Conservation (phyloP, 176 grass and related monocot species). For the Oryza glaberrima region DNA sequence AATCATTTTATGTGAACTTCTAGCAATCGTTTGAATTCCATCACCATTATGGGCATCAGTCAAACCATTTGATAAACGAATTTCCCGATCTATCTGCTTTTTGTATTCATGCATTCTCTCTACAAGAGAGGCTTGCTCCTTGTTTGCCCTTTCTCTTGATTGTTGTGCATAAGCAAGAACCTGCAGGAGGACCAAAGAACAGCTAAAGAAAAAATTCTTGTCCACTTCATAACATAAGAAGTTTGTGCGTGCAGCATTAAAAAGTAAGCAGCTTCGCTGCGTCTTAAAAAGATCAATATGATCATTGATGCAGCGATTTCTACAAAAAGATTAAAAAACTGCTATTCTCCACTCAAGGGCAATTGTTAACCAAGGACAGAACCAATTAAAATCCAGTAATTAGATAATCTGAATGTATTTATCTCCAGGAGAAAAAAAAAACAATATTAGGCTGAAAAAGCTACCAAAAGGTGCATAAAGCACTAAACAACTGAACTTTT, state of each 20-base stretch:
- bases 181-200: slow-evolving; percentile 47
- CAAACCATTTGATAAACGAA: slow-evolving; percentile 69
- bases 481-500: slow-evolving; percentile 11
- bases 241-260: slow-evolving; percentile 25
- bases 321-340: too few species aligned
- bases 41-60: slow-evolving; percentile 73
- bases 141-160: slow-evolving; percentile 85
- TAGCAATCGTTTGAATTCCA: slow-evolving; percentile 72
- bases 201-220: slow-evolving; percentile 24
- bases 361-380: background rate
- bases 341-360: background rate
- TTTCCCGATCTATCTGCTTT: slow-evolving; percentile 87
- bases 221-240: slow-evolving; percentile 24
- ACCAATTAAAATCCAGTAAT: slow-evolving; percentile 6
- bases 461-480: slow-evolving; percentile 7
- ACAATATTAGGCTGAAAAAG: background rate
- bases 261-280: slow-evolving; percentile 18
- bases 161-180: slow-evolving; percentile 91
- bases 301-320: too few species aligned
- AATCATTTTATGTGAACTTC: slow-evolving; percentile 93
- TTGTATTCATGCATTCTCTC: slow-evolving; percentile 99
- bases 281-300: background rate
- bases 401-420: background rate
- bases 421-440: slow-evolving; percentile 33
- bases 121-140: slow-evolving; percentile 87